Conservation (phyloP, 306 rosid species). For the Coriaria nepalensis region DNA sequence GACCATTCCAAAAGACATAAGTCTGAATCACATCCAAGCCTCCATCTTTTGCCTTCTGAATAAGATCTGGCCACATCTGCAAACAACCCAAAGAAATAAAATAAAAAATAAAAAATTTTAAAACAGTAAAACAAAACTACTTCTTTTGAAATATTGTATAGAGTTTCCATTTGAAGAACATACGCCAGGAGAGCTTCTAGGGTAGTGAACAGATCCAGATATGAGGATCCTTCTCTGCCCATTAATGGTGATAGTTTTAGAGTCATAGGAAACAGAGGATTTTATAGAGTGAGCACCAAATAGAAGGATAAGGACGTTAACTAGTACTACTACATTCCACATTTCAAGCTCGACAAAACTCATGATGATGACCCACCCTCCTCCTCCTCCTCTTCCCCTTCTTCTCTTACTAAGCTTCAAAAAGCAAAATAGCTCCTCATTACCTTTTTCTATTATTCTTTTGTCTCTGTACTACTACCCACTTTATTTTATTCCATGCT, state of each 20-base stretch:
- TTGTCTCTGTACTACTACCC: not conserved
- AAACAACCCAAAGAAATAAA: constrained; percentile 7
- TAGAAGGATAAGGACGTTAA: constrained; percentile 13
- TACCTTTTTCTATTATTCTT: not conserved
- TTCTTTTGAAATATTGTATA: too few species aligned
- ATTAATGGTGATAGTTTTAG: constrained; percentile 56
- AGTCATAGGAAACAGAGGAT: constrained; percentile 75
- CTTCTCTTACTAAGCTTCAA: constrained; percentile 8
- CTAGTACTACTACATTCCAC: constrained; percentile 36
- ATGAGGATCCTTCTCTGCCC: constrained; percentile 72
- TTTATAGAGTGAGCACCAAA: constrained; percentile 21
- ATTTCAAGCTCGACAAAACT: constrained; percentile 39
- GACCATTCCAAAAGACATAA: constrained; percentile 95
- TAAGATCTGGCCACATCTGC: constrained; percentile 99
- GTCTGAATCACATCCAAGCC: constrained; percentile 93
- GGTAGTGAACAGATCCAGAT: constrained; percentile 93
- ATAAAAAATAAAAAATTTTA: not conserved
- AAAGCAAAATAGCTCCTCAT: constrained; percentile 14
- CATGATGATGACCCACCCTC: constrained; percentile 21
- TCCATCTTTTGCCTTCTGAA: constrained; percentile 85
- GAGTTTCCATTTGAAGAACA: constrained; percentile 17
- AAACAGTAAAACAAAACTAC: constrained; percentile 1
- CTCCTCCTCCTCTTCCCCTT: not conserved
- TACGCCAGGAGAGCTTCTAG: constrained; percentile 92
- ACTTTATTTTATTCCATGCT: constrained; percentile 47